These are phyloP conservation scores for Zasmidium angulare DNA, from an alignment of 2,329 filamentous ascomycete genomes.

Conservation along the genomic window DNA sequence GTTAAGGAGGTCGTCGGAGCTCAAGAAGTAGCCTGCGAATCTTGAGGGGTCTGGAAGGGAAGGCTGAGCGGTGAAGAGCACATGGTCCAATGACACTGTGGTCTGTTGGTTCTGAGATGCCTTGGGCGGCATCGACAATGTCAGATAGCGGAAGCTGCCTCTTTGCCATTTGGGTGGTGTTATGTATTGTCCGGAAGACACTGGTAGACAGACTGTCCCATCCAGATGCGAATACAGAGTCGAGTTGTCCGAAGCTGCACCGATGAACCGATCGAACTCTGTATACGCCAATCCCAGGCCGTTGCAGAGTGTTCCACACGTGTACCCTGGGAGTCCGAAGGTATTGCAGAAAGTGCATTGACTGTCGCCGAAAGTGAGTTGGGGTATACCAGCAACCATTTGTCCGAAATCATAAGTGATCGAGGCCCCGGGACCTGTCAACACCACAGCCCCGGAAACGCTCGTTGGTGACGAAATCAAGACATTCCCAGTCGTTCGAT, in stretches of 20 bases:
- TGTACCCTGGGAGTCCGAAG: neutral
- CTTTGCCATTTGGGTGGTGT: neutral
- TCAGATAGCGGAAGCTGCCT: slow-evolving; percentile 2
- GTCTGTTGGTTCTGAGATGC: neutral
- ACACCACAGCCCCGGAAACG: neutral
- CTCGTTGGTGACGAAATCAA: neutral
- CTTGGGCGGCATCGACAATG: neutral
- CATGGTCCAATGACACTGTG: neutral
- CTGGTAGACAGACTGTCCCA: neutral
- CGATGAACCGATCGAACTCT: neutral
- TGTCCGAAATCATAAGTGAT: slow-evolving; percentile 4
- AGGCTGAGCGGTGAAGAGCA: neutral
- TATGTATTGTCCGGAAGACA: neutral
- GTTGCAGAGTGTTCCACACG: neutral
- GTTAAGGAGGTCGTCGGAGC: slow-evolving; percentile 42
- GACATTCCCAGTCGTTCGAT: neutral
- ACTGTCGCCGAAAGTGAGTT: neutral
- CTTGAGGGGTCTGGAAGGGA: slow-evolving; percentile 35
- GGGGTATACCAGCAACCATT: neutral
- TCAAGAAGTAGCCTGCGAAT: slow-evolving; percentile 40
- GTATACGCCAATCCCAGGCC: neutral
- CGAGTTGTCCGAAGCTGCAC: neutral
- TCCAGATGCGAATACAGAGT: neutral
- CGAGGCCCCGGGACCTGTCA: neutral
- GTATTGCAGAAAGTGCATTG: neutral